Evolutionary conservation across 2,329 filamentous ascomycete species (phyloP).

Genomic region (Coleophoma cylindrospora): DNA sequence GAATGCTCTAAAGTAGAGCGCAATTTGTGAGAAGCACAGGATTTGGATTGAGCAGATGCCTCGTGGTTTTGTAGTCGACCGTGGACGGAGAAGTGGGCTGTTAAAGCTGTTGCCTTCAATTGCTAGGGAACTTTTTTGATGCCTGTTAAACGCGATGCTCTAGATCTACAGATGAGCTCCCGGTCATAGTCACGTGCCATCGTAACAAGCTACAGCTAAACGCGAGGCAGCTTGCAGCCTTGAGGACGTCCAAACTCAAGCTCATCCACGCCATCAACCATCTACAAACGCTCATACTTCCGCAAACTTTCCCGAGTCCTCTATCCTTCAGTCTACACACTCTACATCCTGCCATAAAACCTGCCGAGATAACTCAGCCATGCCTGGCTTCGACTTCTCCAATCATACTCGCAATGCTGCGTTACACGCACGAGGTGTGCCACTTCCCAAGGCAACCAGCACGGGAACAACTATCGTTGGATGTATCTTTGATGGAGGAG

Average conservation of each 20-base stretch:
- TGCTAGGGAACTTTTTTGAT: background rate
- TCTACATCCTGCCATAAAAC: background rate
- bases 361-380: slow-evolving; percentile 31
- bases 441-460: slow-evolving; percentile 94
- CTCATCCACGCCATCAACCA: background rate
- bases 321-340: background rate
- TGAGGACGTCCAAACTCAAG: background rate
- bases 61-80: too few species aligned
- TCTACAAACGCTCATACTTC: background rate
- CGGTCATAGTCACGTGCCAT: background rate
- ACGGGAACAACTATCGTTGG: slow-evolving; percentile 99
- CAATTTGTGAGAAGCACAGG: too few species aligned
- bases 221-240: background rate
- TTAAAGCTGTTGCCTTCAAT: background rate
- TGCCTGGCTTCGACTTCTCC: slow-evolving; percentile 98
- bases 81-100: background rate
- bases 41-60: too few species aligned
- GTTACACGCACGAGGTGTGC: slow-evolving; percentile 88
- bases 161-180: too few species aligned
- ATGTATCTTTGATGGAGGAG: slow-evolving; percentile 92
- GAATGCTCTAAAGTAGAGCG: too few species aligned
- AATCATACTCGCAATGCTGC: slow-evolving; percentile 99
- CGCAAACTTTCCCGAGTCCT: background rate
- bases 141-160: background rate
- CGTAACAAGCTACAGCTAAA: too few species aligned